Conservation (phyloP, 2,329 filamentous ascomycete genomes). For the Diaporthe nobilis region DNA sequence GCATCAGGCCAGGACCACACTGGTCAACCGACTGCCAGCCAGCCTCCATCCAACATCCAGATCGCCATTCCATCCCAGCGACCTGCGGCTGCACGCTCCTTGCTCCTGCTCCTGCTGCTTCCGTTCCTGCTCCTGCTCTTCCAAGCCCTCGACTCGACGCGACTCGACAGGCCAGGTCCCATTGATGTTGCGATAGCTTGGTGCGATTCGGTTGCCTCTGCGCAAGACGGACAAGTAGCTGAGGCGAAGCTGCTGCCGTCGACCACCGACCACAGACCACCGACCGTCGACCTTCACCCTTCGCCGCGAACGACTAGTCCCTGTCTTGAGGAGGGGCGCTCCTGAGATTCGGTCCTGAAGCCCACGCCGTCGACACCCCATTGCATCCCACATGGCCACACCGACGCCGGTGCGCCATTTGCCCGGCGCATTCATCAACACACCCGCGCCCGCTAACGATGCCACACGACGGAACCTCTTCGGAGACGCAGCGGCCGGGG, state of each 20-base stretch:
- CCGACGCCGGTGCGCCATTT: constrained; percentile 79
- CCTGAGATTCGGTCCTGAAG: background rate
- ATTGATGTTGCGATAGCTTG: constrained; percentile 51
- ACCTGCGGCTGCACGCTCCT: constrained; percentile 8
- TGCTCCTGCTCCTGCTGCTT: constrained; percentile 6
- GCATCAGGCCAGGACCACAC: constrained; percentile 22
- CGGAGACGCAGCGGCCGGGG: constrained; percentile 45
- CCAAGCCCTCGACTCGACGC: constrained; percentile 35
- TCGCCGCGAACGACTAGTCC: background rate
- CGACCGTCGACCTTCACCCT: background rate
- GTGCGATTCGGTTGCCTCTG: constrained; percentile 35
- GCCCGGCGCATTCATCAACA: constrained; percentile 83
- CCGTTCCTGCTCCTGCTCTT: constrained; percentile 2
- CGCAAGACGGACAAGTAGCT: constrained; percentile 36
- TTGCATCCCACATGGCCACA: constrained; percentile 64
- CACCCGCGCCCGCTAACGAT: constrained; percentile 73
- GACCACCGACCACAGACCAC: background rate
- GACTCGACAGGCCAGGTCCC: constrained; percentile 41
- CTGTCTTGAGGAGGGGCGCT: background rate
- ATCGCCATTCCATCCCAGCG: background rate
- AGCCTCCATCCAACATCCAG: constrained; percentile 20
- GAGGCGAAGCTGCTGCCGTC: constrained; percentile 29
- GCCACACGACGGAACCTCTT: constrained; percentile 68
- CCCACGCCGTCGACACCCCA: constrained; percentile 16
- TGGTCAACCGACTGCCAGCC: constrained; percentile 27